Conservation (phyloP, 768 basidiomycete species). For the Trametes villosa region DNA sequence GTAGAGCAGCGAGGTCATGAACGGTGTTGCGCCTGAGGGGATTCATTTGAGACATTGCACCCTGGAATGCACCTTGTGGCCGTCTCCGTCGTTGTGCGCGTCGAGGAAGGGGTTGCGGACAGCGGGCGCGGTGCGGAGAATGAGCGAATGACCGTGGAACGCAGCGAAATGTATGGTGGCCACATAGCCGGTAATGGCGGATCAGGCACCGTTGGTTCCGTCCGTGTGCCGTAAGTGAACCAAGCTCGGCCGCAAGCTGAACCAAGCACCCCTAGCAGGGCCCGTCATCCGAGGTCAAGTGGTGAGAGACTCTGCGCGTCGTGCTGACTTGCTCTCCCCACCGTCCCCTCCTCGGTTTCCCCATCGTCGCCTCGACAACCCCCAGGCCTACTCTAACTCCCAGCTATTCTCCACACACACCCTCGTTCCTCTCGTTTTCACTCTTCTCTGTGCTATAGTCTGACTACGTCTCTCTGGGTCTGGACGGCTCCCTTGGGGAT, state of each 20-base stretch:
- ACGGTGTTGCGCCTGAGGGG: conserved; percentile 52
- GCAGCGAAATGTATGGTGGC: background rate
- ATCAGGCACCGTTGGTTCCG: background rate
- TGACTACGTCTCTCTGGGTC: background rate
- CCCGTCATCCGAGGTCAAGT: background rate
- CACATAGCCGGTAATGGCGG: background rate
- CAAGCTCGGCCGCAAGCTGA: background rate
- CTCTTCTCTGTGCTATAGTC: conserved; percentile 6
- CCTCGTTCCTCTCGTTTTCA: conserved; percentile 8
- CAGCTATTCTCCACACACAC: conserved; percentile 8
- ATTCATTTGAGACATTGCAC: conserved; percentile 17
- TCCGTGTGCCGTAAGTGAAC: background rate
- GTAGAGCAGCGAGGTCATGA: conserved; percentile 67
- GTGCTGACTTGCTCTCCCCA: conserved; percentile 17
- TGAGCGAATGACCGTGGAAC: background rate
- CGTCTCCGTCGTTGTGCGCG: background rate
- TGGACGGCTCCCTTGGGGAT: background rate
- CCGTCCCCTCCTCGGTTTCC: background rate
- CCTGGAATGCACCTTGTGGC: conserved; percentile 3
- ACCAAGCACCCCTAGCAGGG: background rate
- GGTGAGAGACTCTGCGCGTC: conserved; percentile 7
- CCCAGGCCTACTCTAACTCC: conserved; percentile 6
- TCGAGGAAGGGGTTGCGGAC: conserved; percentile 1
- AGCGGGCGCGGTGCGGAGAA: conserved; percentile 1
- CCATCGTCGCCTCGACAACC: background rate